Conservation (phyloP, 306 rosid species). For the Pyrus pyrifolia region DNA sequence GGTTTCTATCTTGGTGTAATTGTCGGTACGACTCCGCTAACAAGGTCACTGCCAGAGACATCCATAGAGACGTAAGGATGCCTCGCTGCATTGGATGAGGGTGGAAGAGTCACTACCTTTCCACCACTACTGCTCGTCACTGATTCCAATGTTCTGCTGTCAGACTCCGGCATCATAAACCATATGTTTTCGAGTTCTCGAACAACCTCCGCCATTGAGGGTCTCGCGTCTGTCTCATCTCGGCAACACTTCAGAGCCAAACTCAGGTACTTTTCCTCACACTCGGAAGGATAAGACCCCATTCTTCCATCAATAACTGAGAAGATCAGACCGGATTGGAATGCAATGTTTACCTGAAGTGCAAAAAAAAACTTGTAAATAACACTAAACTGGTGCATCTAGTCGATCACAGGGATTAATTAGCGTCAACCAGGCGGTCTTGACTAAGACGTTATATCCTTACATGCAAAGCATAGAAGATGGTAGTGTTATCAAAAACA, state of each 20-base stretch:
- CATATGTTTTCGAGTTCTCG: slow-evolving; percentile 73
- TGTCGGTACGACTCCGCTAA: slow-evolving; percentile 70
- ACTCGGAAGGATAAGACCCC: slow-evolving; percentile 81
- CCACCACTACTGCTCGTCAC: slow-evolving; percentile 21
- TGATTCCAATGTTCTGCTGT: slow-evolving; percentile 25
- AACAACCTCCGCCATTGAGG: slow-evolving; percentile 75
- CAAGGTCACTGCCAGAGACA: slow-evolving; percentile 75
- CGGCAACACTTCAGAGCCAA: slow-evolving; percentile 70
- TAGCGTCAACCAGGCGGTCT: not conserved
- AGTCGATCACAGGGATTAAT: not conserved
- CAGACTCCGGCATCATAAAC: slow-evolving; percentile 55
- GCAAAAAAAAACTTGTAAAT: not conserved
- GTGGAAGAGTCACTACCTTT: slow-evolving; percentile 38
- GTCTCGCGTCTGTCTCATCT: slow-evolving; percentile 70
- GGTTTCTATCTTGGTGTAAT: slow-evolving; percentile 29
- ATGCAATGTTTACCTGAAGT: slow-evolving; percentile 52
- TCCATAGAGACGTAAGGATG: slow-evolving; percentile 55
- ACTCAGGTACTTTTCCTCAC: slow-evolving; percentile 50
- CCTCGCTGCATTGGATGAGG: slow-evolving; percentile 44
- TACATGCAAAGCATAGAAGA: not conserved
- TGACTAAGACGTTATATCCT: not conserved
- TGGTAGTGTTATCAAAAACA: not conserved
- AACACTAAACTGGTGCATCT: not conserved
- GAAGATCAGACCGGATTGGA: slow-evolving; percentile 58
- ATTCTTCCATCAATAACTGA: slow-evolving; percentile 60